A percentile compares a stretch with the other conserved stretches of the same genome.
Conservation (phyloP, 108 stramenopile species). For the Mayamaea pseudoterrestris region DNA sequence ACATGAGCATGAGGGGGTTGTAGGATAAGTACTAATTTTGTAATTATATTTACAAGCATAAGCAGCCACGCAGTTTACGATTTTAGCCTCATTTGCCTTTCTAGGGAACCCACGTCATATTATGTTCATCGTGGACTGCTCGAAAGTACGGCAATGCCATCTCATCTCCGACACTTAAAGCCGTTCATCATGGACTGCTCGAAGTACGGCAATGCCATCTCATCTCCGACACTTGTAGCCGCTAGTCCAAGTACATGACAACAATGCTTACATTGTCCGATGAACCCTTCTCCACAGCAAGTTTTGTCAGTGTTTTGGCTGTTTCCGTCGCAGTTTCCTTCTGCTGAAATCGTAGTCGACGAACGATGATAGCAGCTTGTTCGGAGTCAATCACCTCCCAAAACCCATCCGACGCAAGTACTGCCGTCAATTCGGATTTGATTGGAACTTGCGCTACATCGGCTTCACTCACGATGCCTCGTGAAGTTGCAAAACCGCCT, state of each 20-base stretch:
- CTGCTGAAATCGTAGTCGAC: slow-evolving; percentile 17
- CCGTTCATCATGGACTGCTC: too few relatives aligned
- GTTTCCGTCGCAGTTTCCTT: slow-evolving; percentile 29
- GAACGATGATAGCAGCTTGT: slow-evolving; percentile 48
- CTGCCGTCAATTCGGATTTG: slow-evolving; percentile 25
- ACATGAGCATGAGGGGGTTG: too few relatives aligned
- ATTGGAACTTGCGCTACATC: slow-evolving; percentile 31
- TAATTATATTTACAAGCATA: too few relatives aligned
- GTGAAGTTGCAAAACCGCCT: slow-evolving; percentile 61
- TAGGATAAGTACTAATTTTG: too few relatives aligned
- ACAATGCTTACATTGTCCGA: slow-evolving; percentile 67
- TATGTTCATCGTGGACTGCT: too few relatives aligned
- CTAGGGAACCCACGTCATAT: too few relatives aligned
- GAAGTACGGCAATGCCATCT: too few relatives aligned
- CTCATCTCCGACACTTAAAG: too few relatives aligned
- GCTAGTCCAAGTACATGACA: slow-evolving; percentile 46
- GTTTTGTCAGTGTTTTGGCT: slow-evolving; percentile 49
- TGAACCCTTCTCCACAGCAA: slow-evolving; percentile 63
- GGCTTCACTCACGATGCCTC: slow-evolving; percentile 59
- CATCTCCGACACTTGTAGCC: too few relatives aligned
- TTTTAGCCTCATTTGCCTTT: too few relatives aligned
- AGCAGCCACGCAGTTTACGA: too few relatives aligned
- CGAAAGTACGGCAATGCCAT: too few relatives aligned
- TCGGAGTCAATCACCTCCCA: slow-evolving; percentile 74
- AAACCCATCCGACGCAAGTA: slow-evolving; percentile 67